Base-by-base conservation (phyloP, 331 rosid genomes). In the Malus hybrid region DNA sequence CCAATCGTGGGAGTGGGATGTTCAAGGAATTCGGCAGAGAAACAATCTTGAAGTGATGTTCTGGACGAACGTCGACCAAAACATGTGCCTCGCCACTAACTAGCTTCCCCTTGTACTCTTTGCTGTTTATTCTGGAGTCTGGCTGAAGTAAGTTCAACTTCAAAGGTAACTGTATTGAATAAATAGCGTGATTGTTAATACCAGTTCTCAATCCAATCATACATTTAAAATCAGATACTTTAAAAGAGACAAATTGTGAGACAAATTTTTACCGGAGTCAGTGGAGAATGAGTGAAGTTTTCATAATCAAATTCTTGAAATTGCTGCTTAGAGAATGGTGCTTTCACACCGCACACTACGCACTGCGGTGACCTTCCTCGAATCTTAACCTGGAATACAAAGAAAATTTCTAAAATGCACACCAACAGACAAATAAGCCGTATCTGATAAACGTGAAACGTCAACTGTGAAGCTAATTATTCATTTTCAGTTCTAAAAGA, bases 231-330 rank as follows among this genome's bases (percentile, higher is more conserved):
- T 62, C 66, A 62, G 6, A 28, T 62, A 5, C 67, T 50, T 29
- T 57, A 13, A 57, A 57, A 52, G 12, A 36, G 22, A 57, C 10
- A 34, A 57, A 9, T 31, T 31, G 20, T 39, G 28, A 18, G 73
- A 72, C 27, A 78, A 80, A 52, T 65, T 12, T 65, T 55, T 92
- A 94, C 99, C 92, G 89, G 74, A 69, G 87, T 69, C 64, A 91
- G 76, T 57, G 97, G 90, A 78, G 90, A 69, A 78, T 90, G 92
- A 48, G 96, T 90, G 83, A 94, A 94, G 32, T 88, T 84, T 85
- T 89, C 97, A 59, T 92, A 92, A 85, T 94, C 92, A 65, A 94
- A 92, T 78, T 92, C 96, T 69, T 52, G 83, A 79, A 94, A 94
- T 42, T 85, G 74, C 77, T 80, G 86, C 71, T 77, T 76, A 13